phyloP scores from a whole-genome alignment of 164 flowering plant genomes.

The Stephania yunnanensis region DNA sequence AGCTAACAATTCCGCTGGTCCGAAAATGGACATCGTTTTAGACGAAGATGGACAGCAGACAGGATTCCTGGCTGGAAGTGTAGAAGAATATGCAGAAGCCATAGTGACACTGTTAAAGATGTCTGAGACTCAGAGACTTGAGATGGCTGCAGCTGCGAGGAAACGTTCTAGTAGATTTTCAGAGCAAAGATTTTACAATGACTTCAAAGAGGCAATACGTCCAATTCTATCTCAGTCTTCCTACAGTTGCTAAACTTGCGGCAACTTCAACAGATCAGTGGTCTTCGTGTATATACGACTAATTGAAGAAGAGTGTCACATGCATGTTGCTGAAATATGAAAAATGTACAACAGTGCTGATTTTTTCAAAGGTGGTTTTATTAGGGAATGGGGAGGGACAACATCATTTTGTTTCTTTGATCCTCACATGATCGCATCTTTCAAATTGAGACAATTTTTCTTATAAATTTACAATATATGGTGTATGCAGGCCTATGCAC shows the following conservation, averaged over 20 bases:
- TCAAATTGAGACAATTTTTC: too few species aligned
- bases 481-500: too few species aligned
- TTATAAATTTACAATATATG: too few species aligned
- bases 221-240: slow-evolving; percentile 37
- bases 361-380: too few species aligned
- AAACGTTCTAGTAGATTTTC: slow-evolving; percentile 64
- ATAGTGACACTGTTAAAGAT: slow-evolving; percentile 50
- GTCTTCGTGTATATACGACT: too few species aligned
- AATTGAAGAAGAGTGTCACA: too few species aligned
- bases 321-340: too few species aligned
- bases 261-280: too few species aligned
- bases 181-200: slow-evolving; percentile 76
- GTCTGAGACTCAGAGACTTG: slow-evolving; percentile 57
- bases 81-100: slow-evolving; percentile 80
- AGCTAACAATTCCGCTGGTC: slow-evolving; percentile 97
- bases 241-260: neutral
- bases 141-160: slow-evolving; percentile 83
- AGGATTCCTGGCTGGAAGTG: slow-evolving; percentile 67
- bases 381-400: too few species aligned
- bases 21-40: slow-evolving; percentile 85
- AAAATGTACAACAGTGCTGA: too few species aligned
- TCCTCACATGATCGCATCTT: too few species aligned
- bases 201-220: slow-evolving; percentile 61
- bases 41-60: slow-evolving; percentile 74
- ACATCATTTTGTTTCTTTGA: too few species aligned